Base-by-base conservation (phyloP, 2,329 filamentous ascomycete genomes). In the Arthrobotrys musiformis region DNA sequence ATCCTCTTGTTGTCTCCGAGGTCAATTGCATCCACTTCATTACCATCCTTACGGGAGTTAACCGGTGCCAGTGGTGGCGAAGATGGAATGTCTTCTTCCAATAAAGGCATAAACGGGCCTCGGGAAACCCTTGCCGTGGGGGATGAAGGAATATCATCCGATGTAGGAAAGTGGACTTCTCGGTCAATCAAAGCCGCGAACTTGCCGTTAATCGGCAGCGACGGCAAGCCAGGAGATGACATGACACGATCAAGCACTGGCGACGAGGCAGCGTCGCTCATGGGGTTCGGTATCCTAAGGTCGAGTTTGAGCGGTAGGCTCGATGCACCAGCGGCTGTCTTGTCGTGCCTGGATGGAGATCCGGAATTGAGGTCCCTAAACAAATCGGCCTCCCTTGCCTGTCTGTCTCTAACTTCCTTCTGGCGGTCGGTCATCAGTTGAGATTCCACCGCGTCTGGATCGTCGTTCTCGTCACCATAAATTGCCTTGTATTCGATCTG, bases 361-460 rank as follows among this genome's bases (percentile, higher is more conserved):
- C 17, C 17, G 2, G 72, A 42, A n/a, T 69, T 76, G 15, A 76
- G 22, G 30, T 76, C 72, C 17, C 48, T 64, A 30, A 76, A 76
- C 26, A 76, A 42, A n/a, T 69, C 64, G 15, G 87, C 88, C 79
- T 91, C 89, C 7, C 83, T 83, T 52, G 87, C 87, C 82, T 96
- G 93, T 60, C 91, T 87, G 80, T 92, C 89, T 52, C 90, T 88
- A 46, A 94, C 89, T 80, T 97, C 93, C 81, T 87, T 90, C 82
- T 97, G 93, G 48, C 89, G 88, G 37, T 94, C 92, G 0, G 93
- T 97, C 58, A 97, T 85, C 17, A 90, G 84, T 80, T 95, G 93
- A 0, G 91, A 93, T 13, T 84, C 83, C 3, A 86, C 84, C 2
- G 87, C 82, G 1, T 84, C 84, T 0, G 86, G 85, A 0, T 90